phyloP scores from a whole-genome alignment of 306 rosid genomes.

The Hippophae tibetana region DNA sequence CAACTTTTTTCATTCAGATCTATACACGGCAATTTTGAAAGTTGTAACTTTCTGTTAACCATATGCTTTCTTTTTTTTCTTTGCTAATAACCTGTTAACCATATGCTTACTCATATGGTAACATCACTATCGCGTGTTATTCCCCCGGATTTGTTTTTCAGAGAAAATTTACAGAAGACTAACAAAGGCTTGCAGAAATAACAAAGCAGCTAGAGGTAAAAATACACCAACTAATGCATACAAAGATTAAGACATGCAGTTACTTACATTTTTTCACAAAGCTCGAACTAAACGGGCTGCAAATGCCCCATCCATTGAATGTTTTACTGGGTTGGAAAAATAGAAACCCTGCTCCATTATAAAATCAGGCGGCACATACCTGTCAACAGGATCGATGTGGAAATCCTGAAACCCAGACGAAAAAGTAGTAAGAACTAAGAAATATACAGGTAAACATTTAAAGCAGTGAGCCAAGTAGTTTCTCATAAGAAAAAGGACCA shows the following conservation, averaged over 20 bases:
- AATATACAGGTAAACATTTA: too few relatives aligned
- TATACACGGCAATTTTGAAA: too few relatives aligned
- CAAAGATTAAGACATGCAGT: neutral
- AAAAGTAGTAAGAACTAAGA: neutral
- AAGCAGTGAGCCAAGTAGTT: neutral
- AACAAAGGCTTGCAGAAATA: too few relatives aligned
- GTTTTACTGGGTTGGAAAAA: conserved; percentile 66
- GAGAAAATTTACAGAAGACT: too few relatives aligned
- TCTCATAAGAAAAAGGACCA: too few relatives aligned
- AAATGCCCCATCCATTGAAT: conserved; percentile 67
- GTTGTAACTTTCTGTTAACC: too few relatives aligned
- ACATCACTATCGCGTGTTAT: too few relatives aligned
- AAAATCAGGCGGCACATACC: conserved; percentile 55
- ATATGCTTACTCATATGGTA: too few relatives aligned
- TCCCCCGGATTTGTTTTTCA: too few relatives aligned
- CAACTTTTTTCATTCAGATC: too few relatives aligned
- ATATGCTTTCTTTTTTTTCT: too few relatives aligned
- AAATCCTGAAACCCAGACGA: conserved; percentile 49
- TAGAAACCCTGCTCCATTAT: conserved; percentile 54
- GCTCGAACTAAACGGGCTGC: conserved; percentile 60
- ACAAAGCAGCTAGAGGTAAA: neutral
- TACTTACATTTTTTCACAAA: conserved; percentile 19
- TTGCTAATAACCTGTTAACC: too few relatives aligned
- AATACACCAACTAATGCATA: neutral
- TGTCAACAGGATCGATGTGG: conserved; percentile 39